Conservation (phyloP, 345 rosid genomes). For the Hypericum androsaemum region DNA sequence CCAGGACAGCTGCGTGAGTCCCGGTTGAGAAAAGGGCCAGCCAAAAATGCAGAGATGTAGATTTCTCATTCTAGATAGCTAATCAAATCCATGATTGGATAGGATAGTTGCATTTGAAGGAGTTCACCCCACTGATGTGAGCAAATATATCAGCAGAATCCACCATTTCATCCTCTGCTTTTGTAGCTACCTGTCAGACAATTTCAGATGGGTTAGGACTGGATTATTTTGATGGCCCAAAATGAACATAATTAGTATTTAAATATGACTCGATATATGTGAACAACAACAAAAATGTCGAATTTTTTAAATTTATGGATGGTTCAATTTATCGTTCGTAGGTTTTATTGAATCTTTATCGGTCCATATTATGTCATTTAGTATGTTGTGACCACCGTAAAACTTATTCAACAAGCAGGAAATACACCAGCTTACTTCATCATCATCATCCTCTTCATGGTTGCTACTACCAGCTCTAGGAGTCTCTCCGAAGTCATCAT, state of each 20-base stretch:
- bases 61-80: not conserved
- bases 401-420: not conserved
- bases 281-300: no score
- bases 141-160: slow-evolving; percentile 79
- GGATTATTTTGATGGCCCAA: no score
- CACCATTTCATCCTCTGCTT: slow-evolving; percentile 60
- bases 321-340: no score
- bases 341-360: no score
- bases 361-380: no score
- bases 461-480: slow-evolving; percentile 35
- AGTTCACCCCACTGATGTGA: slow-evolving; percentile 70
- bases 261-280: no score
- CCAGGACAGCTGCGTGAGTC: no score
- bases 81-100: slow-evolving; percentile 77
- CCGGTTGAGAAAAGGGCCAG: slow-evolving; percentile 14
- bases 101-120: slow-evolving; percentile 80
- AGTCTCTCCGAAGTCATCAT: slow-evolving; percentile 62
- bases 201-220: no score
- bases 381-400: no score
- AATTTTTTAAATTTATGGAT: no score
- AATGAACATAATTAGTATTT: not conserved
- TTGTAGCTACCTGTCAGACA: slow-evolving; percentile 44
- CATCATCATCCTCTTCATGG: slow-evolving; percentile 72
- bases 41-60: slow-evolving; percentile 17
- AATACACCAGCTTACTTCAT: slow-evolving; percentile 50